Percentiles rank a stretch among this genome's conserved stretches.
Conservation (phyloP, 768 basidiomycete species). For the Lentinula raphanica region DNA sequence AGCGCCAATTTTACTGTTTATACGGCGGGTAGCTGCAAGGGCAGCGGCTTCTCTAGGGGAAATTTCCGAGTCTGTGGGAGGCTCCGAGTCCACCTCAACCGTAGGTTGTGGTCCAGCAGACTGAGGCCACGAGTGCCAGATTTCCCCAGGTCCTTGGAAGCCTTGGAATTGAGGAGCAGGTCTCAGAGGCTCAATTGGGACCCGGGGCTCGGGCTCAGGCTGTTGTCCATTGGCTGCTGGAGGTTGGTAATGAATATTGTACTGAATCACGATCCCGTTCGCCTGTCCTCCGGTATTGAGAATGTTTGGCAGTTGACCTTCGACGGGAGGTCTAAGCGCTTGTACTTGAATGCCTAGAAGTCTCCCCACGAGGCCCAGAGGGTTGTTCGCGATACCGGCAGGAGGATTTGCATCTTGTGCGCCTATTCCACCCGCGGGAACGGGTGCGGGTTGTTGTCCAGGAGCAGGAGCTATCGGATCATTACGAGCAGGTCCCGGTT, state of each 20-base stretch:
- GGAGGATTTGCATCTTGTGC: slow-evolving; percentile 30
- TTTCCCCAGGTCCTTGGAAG: slow-evolving; percentile 58
- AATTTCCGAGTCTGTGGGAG: slow-evolving; percentile 9
- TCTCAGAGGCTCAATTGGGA: slow-evolving; percentile 28
- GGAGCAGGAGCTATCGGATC: slow-evolving; percentile 18
- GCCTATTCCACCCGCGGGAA: slow-evolving; percentile 21
- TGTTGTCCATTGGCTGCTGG: slow-evolving; percentile 15
- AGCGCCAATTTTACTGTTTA: slow-evolving; percentile 14
- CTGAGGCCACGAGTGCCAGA: slow-evolving; percentile 60
- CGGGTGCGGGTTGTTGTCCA: slow-evolving; percentile 28
- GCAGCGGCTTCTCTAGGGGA: slow-evolving; percentile 53
- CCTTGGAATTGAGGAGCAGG: slow-evolving; percentile 54
- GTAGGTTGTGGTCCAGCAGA: not conserved
- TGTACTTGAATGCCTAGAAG: slow-evolving; percentile 52
- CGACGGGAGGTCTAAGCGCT: slow-evolving; percentile 30
- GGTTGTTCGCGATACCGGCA: slow-evolving; percentile 33
- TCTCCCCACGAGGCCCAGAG: slow-evolving; percentile 50
- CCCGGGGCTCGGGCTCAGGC: slow-evolving; percentile 27
- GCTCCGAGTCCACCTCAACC: not conserved
- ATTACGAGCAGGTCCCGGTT: slow-evolving; percentile 17
- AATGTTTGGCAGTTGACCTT: slow-evolving; percentile 26
- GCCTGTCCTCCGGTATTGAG: slow-evolving; percentile 33
- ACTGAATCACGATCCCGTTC: slow-evolving; percentile 54
- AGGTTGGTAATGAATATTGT: slow-evolving; percentile 55
- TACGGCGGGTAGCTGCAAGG: slow-evolving; percentile 58